phyloP scores from a whole-genome alignment of 176 grass and related monocot species.

The Triticum aestivum region DNA sequence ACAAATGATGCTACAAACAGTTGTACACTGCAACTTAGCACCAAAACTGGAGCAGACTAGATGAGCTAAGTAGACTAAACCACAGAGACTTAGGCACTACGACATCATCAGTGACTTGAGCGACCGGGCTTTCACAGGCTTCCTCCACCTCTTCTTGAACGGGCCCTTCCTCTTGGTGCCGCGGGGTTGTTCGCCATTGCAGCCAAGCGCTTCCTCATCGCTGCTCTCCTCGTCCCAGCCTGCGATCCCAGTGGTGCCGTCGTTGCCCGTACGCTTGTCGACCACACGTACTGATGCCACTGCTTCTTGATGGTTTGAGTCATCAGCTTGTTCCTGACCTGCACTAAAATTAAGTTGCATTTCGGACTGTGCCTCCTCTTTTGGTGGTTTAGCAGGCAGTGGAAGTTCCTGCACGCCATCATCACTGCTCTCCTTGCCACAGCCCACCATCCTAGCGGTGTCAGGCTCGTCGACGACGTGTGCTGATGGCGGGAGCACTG shows the following conservation, averaged over 20 bases:
- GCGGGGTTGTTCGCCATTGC: not conserved
- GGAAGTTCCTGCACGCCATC: not conserved
- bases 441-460: not conserved
- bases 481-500: too few relatives aligned
- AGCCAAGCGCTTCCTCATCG: not conserved
- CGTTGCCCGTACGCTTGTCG: not conserved
- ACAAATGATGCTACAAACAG: not conserved
- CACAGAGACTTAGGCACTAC: not conserved
- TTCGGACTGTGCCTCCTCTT: not conserved
- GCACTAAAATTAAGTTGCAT: not conserved
- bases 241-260: not conserved
- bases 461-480: not conserved
- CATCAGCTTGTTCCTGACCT: not conserved
- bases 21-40: not conserved
- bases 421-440: constrained; percentile 30
- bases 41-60: not conserved
- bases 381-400: not conserved
- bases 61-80: not conserved
- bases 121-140: constrained; percentile 46
- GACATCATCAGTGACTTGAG: constrained; percentile 48
- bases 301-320: not conserved
- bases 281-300: not conserved
- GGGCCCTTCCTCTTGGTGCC: not conserved
- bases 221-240: constrained; percentile 32
- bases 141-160: constrained; percentile 38